Conservation (phyloP, 2,329 filamentous ascomycete species). For the Setomelanomma holmii region DNA sequence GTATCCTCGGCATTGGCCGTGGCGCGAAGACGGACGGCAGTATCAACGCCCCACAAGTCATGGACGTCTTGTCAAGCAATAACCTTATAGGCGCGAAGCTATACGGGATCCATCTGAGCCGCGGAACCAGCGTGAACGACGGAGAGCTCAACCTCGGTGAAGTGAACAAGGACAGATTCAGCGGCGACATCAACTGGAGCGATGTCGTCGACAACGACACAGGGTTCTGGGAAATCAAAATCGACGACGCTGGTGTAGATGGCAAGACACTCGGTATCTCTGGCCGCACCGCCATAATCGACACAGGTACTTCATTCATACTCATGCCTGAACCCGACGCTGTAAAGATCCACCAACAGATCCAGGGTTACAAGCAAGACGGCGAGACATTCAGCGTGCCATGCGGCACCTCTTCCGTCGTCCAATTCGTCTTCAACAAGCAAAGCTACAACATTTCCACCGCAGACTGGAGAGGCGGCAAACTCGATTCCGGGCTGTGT, state of each 20-base stretch:
- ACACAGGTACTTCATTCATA: slow-evolving; percentile 83
- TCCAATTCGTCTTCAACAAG: slow-evolving; percentile 74
- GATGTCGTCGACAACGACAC: slow-evolving; percentile 56
- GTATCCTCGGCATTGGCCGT: slow-evolving; percentile 80
- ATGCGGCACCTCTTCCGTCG: slow-evolving; percentile 67
- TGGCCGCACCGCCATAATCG: slow-evolving; percentile 72
- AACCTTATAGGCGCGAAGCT: slow-evolving; percentile 69
- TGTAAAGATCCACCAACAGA: slow-evolving; percentile 68
- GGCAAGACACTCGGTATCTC: slow-evolving; percentile 59
- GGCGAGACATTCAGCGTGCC: slow-evolving; percentile 74
- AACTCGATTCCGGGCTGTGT: slow-evolving; percentile 49
- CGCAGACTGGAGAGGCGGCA: slow-evolving; percentile 72
- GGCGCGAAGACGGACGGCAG: slow-evolving; percentile 55
- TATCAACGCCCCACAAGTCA: slow-evolving; percentile 66
- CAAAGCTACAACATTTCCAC: slow-evolving; percentile 70
- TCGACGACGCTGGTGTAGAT: slow-evolving; percentile 71
- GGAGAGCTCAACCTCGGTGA: slow-evolving; percentile 81
- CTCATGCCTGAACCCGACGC: slow-evolving; percentile 75
- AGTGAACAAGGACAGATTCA: slow-evolving; percentile 70
- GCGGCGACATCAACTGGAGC: slow-evolving; percentile 73
- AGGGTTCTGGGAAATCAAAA: slow-evolving; percentile 74
- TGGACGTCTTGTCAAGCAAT: slow-evolving; percentile 66
- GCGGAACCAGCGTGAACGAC: slow-evolving; percentile 69
- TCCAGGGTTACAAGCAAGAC: slow-evolving; percentile 66
- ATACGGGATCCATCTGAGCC: slow-evolving; percentile 74